These are phyloP conservation scores for Voacanga thouarsii DNA, from an alignment of 257 asterid genomes.

Conservation along the genomic window DNA sequence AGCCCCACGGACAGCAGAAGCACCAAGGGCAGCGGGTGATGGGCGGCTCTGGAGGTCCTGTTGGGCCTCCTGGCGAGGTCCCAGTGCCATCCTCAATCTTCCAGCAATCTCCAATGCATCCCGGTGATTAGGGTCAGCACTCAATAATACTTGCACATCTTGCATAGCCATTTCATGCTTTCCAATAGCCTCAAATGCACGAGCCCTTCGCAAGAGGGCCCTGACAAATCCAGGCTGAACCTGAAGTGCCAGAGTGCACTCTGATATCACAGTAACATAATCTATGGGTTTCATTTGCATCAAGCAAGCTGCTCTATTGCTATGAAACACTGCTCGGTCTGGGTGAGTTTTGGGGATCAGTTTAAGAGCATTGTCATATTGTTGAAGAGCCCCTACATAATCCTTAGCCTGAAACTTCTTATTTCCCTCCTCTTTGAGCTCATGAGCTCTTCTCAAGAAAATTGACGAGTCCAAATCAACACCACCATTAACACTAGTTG, in stretches of 20 bases:
- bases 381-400: slow-evolving; percentile 69
- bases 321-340: slow-evolving; percentile 88
- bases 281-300: slow-evolving; percentile 96
- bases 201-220: slow-evolving; percentile 83
- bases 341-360: slow-evolving; percentile 75
- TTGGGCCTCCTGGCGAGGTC: slow-evolving; percentile 77
- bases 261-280: slow-evolving; percentile 75
- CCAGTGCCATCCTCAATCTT: slow-evolving; percentile 59
- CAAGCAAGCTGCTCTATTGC: slow-evolving; percentile 95
- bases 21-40: slow-evolving; percentile 98
- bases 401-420: slow-evolving; percentile 74
- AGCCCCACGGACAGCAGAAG: slow-evolving; percentile 95
- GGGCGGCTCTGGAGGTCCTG: slow-evolving; percentile 98
- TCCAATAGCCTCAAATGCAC: slow-evolving; percentile 77
- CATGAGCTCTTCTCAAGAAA: slow-evolving; percentile 75
- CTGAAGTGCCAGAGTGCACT: slow-evolving; percentile 73
- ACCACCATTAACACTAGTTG: slow-evolving; percentile 61
- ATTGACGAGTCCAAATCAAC: slow-evolving; percentile 54
- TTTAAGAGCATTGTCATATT: slow-evolving; percentile 77
- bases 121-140: slow-evolving; percentile 55
- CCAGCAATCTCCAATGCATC: slow-evolving; percentile 81
- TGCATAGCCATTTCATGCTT: slow-evolving; percentile 80
- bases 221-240: slow-evolving; percentile 70
- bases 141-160: slow-evolving; percentile 66
- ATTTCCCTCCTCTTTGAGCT: slow-evolving; percentile 96